These are phyloP conservation scores for Cutaneotrichosporon sp. DNA, from an alignment of 1,284 basidiomycete species.

Conservation along the genomic window DNA sequence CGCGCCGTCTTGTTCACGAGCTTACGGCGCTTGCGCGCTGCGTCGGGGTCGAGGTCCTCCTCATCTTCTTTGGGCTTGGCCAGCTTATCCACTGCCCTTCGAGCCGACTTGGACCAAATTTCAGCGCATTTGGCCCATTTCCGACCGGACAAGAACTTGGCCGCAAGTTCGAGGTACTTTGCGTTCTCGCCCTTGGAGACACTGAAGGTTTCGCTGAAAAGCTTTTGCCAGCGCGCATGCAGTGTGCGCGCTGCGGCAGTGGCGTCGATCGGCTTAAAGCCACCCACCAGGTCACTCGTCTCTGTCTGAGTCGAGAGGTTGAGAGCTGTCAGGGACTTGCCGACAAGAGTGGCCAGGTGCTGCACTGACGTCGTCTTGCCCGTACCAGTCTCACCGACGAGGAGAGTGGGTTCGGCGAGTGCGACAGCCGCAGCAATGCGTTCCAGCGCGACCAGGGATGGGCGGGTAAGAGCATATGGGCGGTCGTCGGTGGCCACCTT, in stretches of 20 bases:
- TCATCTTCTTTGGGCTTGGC: slow-evolving; percentile 43
- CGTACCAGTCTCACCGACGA: slow-evolving; percentile 97
- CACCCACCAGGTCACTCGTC: slow-evolving; percentile 87
- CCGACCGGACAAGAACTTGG: slow-evolving; percentile 72
- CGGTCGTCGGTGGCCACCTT: slow-evolving; percentile 25
- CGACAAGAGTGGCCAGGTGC: slow-evolving; percentile 75
- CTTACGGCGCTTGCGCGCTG: slow-evolving; percentile 70
- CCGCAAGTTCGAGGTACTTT: slow-evolving; percentile 75
- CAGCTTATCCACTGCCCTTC: slow-evolving; percentile 49
- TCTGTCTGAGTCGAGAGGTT: slow-evolving; percentile 98
- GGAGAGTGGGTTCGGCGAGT: slow-evolving; percentile 74
- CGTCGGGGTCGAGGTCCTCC: slow-evolving; percentile 16
- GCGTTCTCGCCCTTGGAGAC: slow-evolving; percentile 70
- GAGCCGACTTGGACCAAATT: slow-evolving; percentile 58
- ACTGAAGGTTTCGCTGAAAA: slow-evolving; percentile 87
- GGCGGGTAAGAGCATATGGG: slow-evolving; percentile 86
- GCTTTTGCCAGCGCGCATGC: slow-evolving; percentile 69
- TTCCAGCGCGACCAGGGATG: slow-evolving; percentile 73
- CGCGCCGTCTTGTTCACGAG: slow-evolving; percentile 51
- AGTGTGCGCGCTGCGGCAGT: slow-evolving; percentile 69
- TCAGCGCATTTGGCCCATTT: slow-evolving; percentile 82
- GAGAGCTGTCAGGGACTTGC: slow-evolving; percentile 73
- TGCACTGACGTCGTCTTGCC: slow-evolving; percentile 95
- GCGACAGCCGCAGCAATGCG: slow-evolving; percentile 72
- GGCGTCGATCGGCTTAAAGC: slow-evolving; percentile 90